Base-by-base conservation (phyloP, 2,329 filamentous ascomycete species). In the Nemania sp. region DNA sequence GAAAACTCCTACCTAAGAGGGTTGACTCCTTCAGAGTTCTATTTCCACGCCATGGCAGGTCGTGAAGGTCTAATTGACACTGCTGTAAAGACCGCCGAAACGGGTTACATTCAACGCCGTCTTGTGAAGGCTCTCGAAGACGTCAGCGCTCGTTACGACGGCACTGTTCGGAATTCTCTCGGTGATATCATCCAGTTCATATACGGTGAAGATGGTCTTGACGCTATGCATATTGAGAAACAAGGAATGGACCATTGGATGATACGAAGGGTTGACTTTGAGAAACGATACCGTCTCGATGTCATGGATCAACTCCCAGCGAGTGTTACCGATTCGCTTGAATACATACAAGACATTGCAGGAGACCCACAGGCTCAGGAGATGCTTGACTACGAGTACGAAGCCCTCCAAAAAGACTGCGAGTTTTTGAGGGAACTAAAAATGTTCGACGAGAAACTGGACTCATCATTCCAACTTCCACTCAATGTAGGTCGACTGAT, bases 41-140 rank as follows among this genome's bases (percentile, higher is more conserved):
- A 98, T 85, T 99, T 99, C 87, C 96, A 99, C 88, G 96, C 96
- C 78, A 99, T 99, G 96, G 96, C 96, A 86, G 96, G 96, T 93
- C 90, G 96, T 85, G 96, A 99, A 83, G 96, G 96, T 97, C 87
- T 99, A 63, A 99, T 99, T 75, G 96, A 99, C 87, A 99, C 96
- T 60, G 96, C 96, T 73, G 97, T 99, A 82, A 99, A 99, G 88
- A 99, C 96, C 72, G 96, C 96, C 22, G 97, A 99, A 82, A 99
- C 97, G 66, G 96, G 96, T 82, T 99, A 99, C 80, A 99, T 99
- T 73, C 97, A 99, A 82, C 93, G 96, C 83, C 94, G 97, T 85
- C 88, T 99, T 53, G 96, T 99, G 77, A 99, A 99, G 83, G 97
- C 97, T 11, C 88, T 99, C 2, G 96, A 99, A 86, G 96, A 99